Conservation (phyloP, 192 early-diverging fungal genomes). For the Chytriomyces confervae region DNA sequence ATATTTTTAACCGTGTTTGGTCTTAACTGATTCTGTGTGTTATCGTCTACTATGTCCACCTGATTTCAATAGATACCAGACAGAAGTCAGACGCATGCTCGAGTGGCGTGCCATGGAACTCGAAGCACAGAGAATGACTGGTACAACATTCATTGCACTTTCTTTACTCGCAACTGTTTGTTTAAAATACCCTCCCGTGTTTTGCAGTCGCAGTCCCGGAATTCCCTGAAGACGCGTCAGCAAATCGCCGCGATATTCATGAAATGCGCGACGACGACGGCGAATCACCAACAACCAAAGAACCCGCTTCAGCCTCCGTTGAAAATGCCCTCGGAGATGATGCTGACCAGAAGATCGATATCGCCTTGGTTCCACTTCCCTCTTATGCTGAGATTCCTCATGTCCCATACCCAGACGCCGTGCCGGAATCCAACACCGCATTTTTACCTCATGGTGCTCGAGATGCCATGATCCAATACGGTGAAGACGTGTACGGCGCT, state of each 20-base stretch:
- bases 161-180: not conserved
- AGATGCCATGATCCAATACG: slow-evolving; percentile 20
- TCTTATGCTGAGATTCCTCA: slow-evolving; percentile 15
- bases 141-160: not conserved
- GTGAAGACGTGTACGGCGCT: slow-evolving; percentile 21
- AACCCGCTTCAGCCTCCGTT: not conserved
- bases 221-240: not conserved
- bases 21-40: not conserved
- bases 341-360: not conserved
- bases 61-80: not conserved
- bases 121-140: slow-evolving; percentile 24
- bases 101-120: slow-evolving; percentile 34
- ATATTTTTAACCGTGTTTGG: not conserved
- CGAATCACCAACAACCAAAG: not conserved
- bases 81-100: slow-evolving; percentile 23
- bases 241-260: not conserved
- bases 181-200: not conserved
- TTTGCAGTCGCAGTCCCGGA: not conserved
- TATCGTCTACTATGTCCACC: not conserved
- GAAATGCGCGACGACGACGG: not conserved
- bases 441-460: slow-evolving; percentile 14
- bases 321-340: not conserved
- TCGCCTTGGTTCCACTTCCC: slow-evolving; percentile 33
- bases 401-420: slow-evolving; percentile 23
- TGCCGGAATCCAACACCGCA: slow-evolving; percentile 2